phyloP scores from a whole-genome alignment of 345 rosid genomes.

The Firmiana major region DNA sequence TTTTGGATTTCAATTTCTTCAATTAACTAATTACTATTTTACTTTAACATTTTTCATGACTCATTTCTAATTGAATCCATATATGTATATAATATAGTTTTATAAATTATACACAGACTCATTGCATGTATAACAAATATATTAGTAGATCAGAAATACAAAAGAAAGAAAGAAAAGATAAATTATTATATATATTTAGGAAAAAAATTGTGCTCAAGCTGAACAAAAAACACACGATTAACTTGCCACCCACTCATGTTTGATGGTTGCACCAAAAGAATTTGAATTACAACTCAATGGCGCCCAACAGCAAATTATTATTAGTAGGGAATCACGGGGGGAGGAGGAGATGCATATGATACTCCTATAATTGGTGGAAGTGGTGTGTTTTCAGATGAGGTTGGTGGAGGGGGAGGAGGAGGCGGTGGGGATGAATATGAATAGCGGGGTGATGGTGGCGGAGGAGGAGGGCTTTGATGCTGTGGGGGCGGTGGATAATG shows the following conservation, averaged over 20 bases:
- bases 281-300: slow-evolving; percentile 14
- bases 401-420: slow-evolving; percentile 8
- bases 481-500: slow-evolving; percentile 22
- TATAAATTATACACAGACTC: background rate
- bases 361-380: slow-evolving; percentile 42
- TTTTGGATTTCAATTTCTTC: too few species aligned
- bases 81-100: background rate
- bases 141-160: background rate
- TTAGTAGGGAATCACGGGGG: slow-evolving; percentile 11
- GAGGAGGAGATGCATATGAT: slow-evolving; percentile 14
- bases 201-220: background rate
- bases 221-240: background rate
- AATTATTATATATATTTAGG: background rate
- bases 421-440: slow-evolving; percentile 33
- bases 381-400: slow-evolving; percentile 28
- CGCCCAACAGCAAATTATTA: background rate
- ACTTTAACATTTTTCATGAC: background rate
- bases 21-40: too few species aligned
- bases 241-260: background rate
- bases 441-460: slow-evolving; percentile 24
- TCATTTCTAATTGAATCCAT: background rate
- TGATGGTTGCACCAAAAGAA: background rate
- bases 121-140: background rate
- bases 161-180: background rate
- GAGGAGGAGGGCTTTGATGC: slow-evolving; percentile 19